A percentile compares a stretch with the other conserved stretches of the same genome.
phyloP scores from a whole-genome alignment of 2,329 filamentous ascomycete genomes.

The Alternaria triticina region DNA sequence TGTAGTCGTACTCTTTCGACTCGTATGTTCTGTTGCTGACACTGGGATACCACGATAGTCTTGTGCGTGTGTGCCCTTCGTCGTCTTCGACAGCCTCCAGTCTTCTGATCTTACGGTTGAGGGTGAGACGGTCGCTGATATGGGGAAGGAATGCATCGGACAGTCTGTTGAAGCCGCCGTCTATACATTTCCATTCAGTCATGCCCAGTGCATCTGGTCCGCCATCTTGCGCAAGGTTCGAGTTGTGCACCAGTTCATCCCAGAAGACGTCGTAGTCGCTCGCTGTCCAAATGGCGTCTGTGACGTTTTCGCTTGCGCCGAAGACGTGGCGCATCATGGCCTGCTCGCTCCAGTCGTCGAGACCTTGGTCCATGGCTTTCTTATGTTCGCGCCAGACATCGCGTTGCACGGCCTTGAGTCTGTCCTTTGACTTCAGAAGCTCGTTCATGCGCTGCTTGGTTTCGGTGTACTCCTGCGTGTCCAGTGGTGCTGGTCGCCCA shows the following conservation, averaged over 20 bases:
- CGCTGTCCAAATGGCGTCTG: neutral
- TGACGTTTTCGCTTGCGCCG: neutral
- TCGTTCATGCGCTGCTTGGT: neutral
- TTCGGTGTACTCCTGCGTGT: neutral
- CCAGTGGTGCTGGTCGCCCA: neutral
- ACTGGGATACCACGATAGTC: neutral
- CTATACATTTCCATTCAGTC: neutral
- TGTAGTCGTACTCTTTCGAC: conserved; percentile 4
- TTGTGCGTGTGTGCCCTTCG: neutral
- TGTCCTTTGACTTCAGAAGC: neutral
- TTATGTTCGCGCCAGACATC: neutral
- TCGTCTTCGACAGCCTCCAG: neutral
- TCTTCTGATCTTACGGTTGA: neutral
- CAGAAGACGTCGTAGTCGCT: conserved; percentile 7
- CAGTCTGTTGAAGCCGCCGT: neutral
- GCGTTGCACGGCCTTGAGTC: neutral
- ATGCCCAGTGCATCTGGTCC: neutral
- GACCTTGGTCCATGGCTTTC: neutral
- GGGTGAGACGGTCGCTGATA: neutral
- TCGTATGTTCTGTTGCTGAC: neutral
- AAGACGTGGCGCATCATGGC: neutral
- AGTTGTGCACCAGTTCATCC: conserved; percentile 3
- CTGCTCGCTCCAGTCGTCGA: neutral
- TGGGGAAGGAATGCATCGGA: neutral
- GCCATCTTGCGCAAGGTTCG: neutral